These are phyloP conservation scores for Lyophyllum shimeji DNA, from an alignment of 768 basidiomycete genomes.

Conservation along the genomic window DNA sequence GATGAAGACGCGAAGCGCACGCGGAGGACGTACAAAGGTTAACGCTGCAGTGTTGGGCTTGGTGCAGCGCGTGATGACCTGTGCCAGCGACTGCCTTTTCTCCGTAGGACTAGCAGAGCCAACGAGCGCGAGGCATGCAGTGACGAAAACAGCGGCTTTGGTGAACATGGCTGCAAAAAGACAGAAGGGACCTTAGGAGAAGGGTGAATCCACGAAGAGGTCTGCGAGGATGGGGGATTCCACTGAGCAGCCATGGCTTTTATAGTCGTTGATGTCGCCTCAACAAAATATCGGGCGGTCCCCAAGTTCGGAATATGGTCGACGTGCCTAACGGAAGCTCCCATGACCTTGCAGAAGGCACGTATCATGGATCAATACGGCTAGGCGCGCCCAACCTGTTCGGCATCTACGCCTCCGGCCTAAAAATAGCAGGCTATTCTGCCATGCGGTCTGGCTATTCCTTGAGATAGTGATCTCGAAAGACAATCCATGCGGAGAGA, in stretches of 20 bases:
- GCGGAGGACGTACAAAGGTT: conserved; percentile 21
- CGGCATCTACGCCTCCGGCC: background rate
- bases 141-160: conserved; percentile 8
- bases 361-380: background rate
- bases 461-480: background rate
- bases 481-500: background rate
- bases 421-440: background rate
- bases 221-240: conserved; percentile 5
- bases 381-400: too few species aligned
- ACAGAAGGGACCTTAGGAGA: background rate
- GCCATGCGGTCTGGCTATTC: background rate
- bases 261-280: conserved; percentile 6
- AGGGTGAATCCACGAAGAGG: conserved; percentile 1
- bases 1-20: background rate
- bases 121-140: conserved; percentile 9
- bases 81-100: conserved; percentile 16
- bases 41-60: conserved; percentile 23
- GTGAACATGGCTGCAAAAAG: conserved; percentile 11
- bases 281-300: background rate
- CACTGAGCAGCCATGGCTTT: background rate
- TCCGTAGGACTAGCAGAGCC: conserved; percentile 13
- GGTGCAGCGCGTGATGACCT: conserved; percentile 23
- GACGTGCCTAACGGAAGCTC: background rate
- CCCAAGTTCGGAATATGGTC: background rate
- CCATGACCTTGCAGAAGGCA: conserved; percentile 7